Evolutionary conservation across 306 rosid species (phyloP).

Genomic region (Lathyrus oleraceus): DNA sequence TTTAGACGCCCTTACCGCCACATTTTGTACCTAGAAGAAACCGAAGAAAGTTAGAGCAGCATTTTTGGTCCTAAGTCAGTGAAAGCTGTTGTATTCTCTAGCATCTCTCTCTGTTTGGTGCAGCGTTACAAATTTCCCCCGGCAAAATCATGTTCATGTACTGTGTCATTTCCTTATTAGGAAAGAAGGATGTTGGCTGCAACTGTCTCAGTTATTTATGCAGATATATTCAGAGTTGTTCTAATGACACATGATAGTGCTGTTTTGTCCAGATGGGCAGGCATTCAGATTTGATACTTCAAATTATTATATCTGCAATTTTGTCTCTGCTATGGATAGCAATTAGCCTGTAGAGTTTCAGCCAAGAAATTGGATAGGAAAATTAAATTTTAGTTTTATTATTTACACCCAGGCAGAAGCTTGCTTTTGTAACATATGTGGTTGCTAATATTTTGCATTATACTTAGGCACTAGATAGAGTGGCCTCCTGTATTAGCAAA

Average conservation of each 20-base stretch:
- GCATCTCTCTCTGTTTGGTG: slow-evolving; percentile 35
- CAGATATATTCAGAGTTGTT: slow-evolving; percentile 33
- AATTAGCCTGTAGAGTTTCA: slow-evolving; percentile 59
- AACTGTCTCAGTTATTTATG: slow-evolving; percentile 32
- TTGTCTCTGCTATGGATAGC: slow-evolving; percentile 50
- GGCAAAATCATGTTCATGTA: slow-evolving; percentile 30
- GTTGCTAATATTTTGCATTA: slow-evolving; percentile 35
- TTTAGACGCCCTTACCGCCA: slow-evolving; percentile 30
- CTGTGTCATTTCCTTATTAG: slow-evolving; percentile 14
- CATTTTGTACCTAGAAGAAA: slow-evolving; percentile 41
- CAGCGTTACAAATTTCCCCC: not conserved
- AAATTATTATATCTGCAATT: slow-evolving; percentile 41
- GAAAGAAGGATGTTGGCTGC: slow-evolving; percentile 36
- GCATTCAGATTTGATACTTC: slow-evolving; percentile 34
- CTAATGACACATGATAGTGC: slow-evolving; percentile 26
- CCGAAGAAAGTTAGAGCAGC: slow-evolving; percentile 39
- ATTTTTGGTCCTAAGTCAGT: slow-evolving; percentile 38
- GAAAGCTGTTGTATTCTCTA: slow-evolving; percentile 35
- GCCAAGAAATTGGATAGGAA: slow-evolving; percentile 43
- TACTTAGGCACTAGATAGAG: slow-evolving; percentile 28
- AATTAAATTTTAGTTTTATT: slow-evolving; percentile 12
- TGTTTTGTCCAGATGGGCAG: slow-evolving; percentile 42
- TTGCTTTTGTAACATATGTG: slow-evolving; percentile 41
- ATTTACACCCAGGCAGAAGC: slow-evolving; percentile 32
- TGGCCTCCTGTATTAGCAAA: slow-evolving; percentile 23